A percentile compares a stretch with the other conserved stretches of the same genome.
phyloP scores from a whole-genome alignment of 306 rosid genomes.

The Glycine tomentella region DNA sequence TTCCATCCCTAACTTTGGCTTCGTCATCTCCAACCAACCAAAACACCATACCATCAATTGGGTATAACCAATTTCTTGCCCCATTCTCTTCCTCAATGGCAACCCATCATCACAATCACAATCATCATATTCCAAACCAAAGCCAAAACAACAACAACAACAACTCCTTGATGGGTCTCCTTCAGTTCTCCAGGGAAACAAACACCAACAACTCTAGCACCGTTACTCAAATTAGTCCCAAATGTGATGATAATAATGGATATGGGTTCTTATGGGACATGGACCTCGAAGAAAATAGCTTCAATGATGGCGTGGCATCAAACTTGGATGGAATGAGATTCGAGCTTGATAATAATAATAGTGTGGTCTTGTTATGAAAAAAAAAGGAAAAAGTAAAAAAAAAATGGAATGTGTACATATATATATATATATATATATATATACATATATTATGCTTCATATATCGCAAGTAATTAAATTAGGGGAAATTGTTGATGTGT shows the following conservation, averaged over 20 bases:
- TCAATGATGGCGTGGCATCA: not conserved
- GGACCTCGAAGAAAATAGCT: slow-evolving; percentile 68
- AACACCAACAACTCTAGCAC: slow-evolving; percentile 21
- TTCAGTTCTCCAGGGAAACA: slow-evolving; percentile 37
- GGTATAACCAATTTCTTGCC: slow-evolving; percentile 55
- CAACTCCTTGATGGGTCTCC: slow-evolving; percentile 52
- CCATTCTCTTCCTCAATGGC: slow-evolving; percentile 59
- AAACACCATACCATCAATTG: slow-evolving; percentile 47
- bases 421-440: no score
- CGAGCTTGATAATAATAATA: slow-evolving; percentile 64
- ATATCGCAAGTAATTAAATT: slow-evolving; percentile 19
- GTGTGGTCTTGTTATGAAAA: slow-evolving; percentile 68
- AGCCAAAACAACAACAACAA: slow-evolving; percentile 29
- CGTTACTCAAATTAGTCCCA: slow-evolving; percentile 52
- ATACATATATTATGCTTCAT: slow-evolving; percentile 20
- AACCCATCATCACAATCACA: slow-evolving; percentile 44
- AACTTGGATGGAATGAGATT: slow-evolving; percentile 67
- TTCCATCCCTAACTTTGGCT: slow-evolving; percentile 50
- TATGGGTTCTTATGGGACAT: slow-evolving; percentile 85
- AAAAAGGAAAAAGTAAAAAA: slow-evolving; percentile 3
- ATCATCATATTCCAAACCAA: slow-evolving; percentile 35
- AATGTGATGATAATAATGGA: slow-evolving; percentile 55
- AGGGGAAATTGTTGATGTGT: slow-evolving; percentile 46
- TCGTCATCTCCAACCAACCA: slow-evolving; percentile 59
- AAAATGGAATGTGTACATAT: slow-evolving; percentile 14